Evolutionary conservation across 129 eudicot species (phyloP).

Genomic region (Gnaphalium uliginosum): DNA sequence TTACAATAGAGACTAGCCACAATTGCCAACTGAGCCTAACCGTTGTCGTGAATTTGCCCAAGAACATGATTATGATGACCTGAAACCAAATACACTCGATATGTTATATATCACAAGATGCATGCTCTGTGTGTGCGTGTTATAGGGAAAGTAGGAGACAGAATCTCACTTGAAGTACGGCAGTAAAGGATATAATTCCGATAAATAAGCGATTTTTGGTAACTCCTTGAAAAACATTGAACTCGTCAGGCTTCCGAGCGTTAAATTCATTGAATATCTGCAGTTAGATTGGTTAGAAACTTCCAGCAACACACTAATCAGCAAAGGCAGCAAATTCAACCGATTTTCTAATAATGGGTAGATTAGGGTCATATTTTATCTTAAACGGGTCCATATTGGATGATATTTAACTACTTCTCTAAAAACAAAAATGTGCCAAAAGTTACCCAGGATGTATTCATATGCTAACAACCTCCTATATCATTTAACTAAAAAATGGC

Average conservation of each 20-base stretch:
- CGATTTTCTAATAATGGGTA: neutral
- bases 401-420: neutral
- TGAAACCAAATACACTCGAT: constrained; percentile 24
- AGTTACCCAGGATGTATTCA: neutral
- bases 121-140: neutral
- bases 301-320: neutral
- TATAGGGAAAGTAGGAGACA: constrained; percentile 12
- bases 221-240: constrained; percentile 76
- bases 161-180: constrained; percentile 63
- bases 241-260: constrained; percentile 91
- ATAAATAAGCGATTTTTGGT: constrained; percentile 68
- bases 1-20: constrained; percentile 74
- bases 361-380: neutral
- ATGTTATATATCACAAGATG: constrained; percentile 15
- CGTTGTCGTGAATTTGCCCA: constrained; percentile 81
- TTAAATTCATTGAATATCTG: constrained; percentile 91
- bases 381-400: neutral
- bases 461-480: neutral
- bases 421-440: neutral
- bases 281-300: constrained; percentile 20
- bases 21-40: constrained; percentile 80
- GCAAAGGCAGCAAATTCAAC: neutral
- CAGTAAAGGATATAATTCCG: constrained; percentile 66
- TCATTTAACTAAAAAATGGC: too few species aligned
- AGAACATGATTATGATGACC: constrained; percentile 76